These are phyloP conservation scores for Dichotomopilus funicola DNA, from an alignment of 2,329 filamentous ascomycete genomes.

Conservation along the genomic window DNA sequence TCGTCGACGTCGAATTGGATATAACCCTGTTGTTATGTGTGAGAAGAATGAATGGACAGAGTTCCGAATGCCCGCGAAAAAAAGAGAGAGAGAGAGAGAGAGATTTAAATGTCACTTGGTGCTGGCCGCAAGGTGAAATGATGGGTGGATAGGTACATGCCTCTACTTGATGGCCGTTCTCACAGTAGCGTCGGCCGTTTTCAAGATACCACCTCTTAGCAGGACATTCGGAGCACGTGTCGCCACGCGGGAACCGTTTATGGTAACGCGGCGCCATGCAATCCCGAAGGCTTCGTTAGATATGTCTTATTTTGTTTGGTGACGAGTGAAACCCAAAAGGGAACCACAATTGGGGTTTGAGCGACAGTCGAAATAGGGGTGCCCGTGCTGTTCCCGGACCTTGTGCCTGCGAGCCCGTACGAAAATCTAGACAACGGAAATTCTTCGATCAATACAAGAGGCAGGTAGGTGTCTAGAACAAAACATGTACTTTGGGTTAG, in stretches of 20 bases:
- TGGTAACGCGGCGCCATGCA: conserved; percentile 32
- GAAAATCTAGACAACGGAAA: no score
- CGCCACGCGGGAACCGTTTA: conserved; percentile 46
- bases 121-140: no score
- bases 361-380: no score
- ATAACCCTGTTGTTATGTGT: conserved; percentile 37
- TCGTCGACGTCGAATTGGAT: conserved; percentile 54
- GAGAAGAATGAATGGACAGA: background rate
- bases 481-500: no score
- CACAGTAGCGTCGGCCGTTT: conserved; percentile 71
- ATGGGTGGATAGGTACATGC: conserved; percentile 35
- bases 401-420: no score
- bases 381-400: no score
- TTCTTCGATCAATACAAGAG: no score
- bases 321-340: conserved; percentile 15
- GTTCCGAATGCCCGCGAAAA: background rate
- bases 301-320: background rate
- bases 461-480: no score
- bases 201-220: conserved; percentile 66
- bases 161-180: conserved; percentile 73
- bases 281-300: background rate
- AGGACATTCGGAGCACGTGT: conserved; percentile 59
- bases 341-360: conserved; percentile 20
- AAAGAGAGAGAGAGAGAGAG: background rate
- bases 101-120: background rate